Base-by-base conservation (phyloP, 2,329 filamentous ascomycete genomes). In the Ceratocystis ficicola region DNA sequence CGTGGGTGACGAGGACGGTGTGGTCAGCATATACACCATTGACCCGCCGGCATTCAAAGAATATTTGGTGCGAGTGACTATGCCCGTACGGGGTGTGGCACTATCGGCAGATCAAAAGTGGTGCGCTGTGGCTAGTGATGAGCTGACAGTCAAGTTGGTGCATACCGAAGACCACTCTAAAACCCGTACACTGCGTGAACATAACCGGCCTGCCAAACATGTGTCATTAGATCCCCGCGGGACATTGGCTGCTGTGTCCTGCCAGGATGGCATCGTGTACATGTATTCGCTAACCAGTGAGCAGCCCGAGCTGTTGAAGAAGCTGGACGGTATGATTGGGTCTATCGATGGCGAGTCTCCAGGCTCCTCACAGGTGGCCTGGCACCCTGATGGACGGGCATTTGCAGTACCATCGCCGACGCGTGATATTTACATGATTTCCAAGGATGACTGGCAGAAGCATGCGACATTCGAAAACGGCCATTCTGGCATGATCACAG, bases 111-210 rank as follows among this genome's bases (percentile, higher is more conserved):
- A 97, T 73, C 82, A 84, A 0, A 83, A 89, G 71, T 97, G 91
- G 92, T 89, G 87, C 69, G 94, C 94, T 36, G 90, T 97, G 30
- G 91, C 92, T n/a, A 96, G 92, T 79, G 95, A 97, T 74, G 94
- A 99, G 75, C 79, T 96, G 67, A 88, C 87, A 1, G 90, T 97
- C 70, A 96, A 95, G 74, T 78, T 99, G 25, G 90, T 99, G 69
- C 88, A 88, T 71, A 88, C 87, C 41, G 80, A 86, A 60, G 89
- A 97, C 73, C 92, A 87, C 74, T 86, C 81, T 25, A 82, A 85
- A 69, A 83, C 95, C 62, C 85, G 88, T 71, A 87, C 88, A 69
- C 81, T 99, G 7, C 85, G 89, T 69, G 90, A 96, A 64, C 93
- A 96, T 73, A 81, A 82, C 55, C 89, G 89, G 71, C 86, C 90